These are phyloP conservation scores for Microstegium vimineum DNA, from an alignment of 176 grass and related monocot genomes.

Conservation along the genomic window DNA sequence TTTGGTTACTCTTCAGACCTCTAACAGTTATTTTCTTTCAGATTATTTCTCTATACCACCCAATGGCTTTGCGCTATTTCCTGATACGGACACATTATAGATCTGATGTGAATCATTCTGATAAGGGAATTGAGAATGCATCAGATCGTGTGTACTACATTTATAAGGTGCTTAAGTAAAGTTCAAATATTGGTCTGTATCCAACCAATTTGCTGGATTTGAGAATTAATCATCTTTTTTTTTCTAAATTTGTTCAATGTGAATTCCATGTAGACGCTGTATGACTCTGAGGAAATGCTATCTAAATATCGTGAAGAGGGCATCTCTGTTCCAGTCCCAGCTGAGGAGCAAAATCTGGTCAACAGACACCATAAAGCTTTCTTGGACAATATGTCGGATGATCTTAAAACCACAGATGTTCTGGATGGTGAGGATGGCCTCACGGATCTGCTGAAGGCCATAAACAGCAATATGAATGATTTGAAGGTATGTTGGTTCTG, in stretches of 20 bases:
- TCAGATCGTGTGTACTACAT: conserved; percentile 79
- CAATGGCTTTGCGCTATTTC: conserved; percentile 82
- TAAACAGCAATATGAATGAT: conserved; percentile 79
- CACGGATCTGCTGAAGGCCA: conserved; percentile 67
- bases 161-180: conserved; percentile 58
- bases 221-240: not conserved
- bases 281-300: conserved; percentile 62
- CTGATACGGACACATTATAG: conserved; percentile 86
- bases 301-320: conserved; percentile 42
- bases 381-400: conserved; percentile 70
- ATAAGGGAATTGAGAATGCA: conserved; percentile 48
- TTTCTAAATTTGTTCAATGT: not conserved
- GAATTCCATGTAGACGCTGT: conserved; percentile 47
- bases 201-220: not conserved
- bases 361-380: conserved; percentile 47
- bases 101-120: conserved; percentile 81
- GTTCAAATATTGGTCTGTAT: conserved; percentile 1
- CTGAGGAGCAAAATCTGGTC: conserved; percentile 52
- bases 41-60: conserved; percentile 80
- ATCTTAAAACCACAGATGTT: conserved; percentile 76
- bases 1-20: not conserved
- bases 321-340: conserved; percentile 41
- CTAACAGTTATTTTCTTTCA: conserved; percentile 12
- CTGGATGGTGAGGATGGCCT: conserved; percentile 86
- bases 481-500: conserved; percentile 51